Evolutionary conservation across 2,329 filamentous ascomycete genomes (phyloP), one percentile per base, ranked within the genome.

Genomic region (Cryphonectria nitschkei): DNA sequence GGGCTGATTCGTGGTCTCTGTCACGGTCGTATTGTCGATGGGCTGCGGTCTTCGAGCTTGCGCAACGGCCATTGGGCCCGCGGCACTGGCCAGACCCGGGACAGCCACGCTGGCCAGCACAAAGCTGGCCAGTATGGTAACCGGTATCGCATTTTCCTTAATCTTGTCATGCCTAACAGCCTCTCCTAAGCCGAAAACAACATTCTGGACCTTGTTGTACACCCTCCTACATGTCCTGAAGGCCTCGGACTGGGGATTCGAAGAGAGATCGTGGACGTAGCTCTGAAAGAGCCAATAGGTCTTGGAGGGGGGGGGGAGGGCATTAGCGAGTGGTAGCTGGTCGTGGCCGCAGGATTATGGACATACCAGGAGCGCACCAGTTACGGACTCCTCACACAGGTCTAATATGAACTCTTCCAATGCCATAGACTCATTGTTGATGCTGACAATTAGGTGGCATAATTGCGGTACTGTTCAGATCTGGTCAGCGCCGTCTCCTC

Each of bases 201-300:
- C 93, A 80, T 93, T 90, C 81, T 96, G 93, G 54, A 96, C 92
- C 81, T 93, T 94, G 82, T 96, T 96, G 83, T 95, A 95, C 75
- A 96, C 90, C 77, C 93, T 86, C 72, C 92, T 89, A 78, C 93
- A 95, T 65, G 92, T 95, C 82, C 93, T 91, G 82, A 96, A 96
- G 65, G 92, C 87, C 76, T 90, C 88, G 73, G 92, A 91, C 78
- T 92, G 91, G 2, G 93, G 93, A 71, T 92, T 92, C 77, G 87
- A 84, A 69, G 92, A 88, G 73, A 96, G 88, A 79, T 96, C 93
- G 84, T 93, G 91, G 41, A 96, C 88, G 78, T 96, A 95, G 5
- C 92, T 95, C 82, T 96, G 93, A 81, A 96, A 94, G 67, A 96
- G 87, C 93, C 93, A 96, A 81, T 96, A 96, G 50, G 93, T 95